These are phyloP conservation scores for Podaxis sp. DNA, from an alignment of 768 basidiomycete genomes.

Conservation along the genomic window DNA sequence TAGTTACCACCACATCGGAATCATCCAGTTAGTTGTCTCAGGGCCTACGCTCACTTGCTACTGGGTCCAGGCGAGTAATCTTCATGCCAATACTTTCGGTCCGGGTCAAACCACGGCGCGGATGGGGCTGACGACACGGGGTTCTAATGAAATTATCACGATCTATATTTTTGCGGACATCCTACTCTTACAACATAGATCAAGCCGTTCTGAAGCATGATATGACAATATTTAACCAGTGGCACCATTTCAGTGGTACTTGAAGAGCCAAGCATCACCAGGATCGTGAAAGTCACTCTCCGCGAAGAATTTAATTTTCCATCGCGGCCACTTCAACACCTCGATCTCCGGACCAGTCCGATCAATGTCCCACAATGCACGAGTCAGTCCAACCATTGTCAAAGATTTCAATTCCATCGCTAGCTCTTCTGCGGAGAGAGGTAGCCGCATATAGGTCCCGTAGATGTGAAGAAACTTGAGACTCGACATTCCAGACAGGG, in stretches of 20 bases:
- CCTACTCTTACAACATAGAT: not conserved
- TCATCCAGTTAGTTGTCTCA: no score
- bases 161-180: not conserved
- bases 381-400: conserved; percentile 37
- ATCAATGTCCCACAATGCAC: conserved; percentile 36
- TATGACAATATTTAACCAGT: not conserved
- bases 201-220: not conserved
- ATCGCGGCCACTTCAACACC: conserved; percentile 35
- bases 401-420: conserved; percentile 31
- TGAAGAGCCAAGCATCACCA: conserved; percentile 42
- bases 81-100: no score
- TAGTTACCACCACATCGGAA: no score
- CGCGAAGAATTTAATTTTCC: conserved; percentile 38
- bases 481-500: conserved; percentile 26
- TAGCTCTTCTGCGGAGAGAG: conserved; percentile 34
- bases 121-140: no score
- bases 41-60: no score
- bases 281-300: conserved; percentile 36
- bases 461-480: conserved; percentile 40
- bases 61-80: no score
- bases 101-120: no score
- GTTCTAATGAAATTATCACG: no score
- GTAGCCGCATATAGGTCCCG: conserved; percentile 28
- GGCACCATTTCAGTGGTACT: conserved; percentile 27
- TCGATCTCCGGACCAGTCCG: conserved; percentile 29